Conservation (phyloP, 805 yeast genomes). For the Wickerhamomyces silvicola region DNA sequence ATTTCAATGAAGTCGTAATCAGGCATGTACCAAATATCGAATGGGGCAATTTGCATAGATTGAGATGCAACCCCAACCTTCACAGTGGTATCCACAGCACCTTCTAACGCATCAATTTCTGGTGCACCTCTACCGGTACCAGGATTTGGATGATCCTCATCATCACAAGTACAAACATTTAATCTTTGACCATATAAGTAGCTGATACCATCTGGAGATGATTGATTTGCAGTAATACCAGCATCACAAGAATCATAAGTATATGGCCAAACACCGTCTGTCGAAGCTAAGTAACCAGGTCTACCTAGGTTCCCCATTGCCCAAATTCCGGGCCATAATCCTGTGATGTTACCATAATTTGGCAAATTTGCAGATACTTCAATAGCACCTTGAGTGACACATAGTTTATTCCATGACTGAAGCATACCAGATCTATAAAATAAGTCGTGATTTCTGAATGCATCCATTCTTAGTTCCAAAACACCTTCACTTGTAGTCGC, state of each 20-base stretch:
- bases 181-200: slow-evolving; percentile 81
- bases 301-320: slow-evolving; percentile 89
- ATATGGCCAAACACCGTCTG: slow-evolving; percentile 96
- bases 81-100: slow-evolving; percentile 53
- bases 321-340: slow-evolving; percentile 98
- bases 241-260: slow-evolving; percentile 83
- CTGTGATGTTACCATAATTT: slow-evolving; percentile 68
- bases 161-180: slow-evolving; percentile 71
- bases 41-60: slow-evolving; percentile 88
- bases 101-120: slow-evolving; percentile 90
- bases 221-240: slow-evolving; percentile 92
- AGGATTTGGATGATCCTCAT: slow-evolving; percentile 79
- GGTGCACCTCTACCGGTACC: slow-evolving; percentile 95
- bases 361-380: slow-evolving; percentile 78
- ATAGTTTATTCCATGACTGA: slow-evolving; percentile 87
- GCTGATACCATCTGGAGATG: slow-evolving; percentile 83
- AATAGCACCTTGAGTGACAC: slow-evolving; percentile 78
- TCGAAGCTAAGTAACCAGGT: slow-evolving; percentile 81
- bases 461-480: slow-evolving; percentile 65
- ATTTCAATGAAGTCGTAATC: slow-evolving; percentile 77
- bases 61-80: slow-evolving; percentile 68
- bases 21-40: slow-evolving; percentile 90
- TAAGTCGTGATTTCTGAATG: slow-evolving; percentile 70
- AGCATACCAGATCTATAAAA: slow-evolving; percentile 87
- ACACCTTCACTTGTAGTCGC: slow-evolving; percentile 71